phyloP scores from a whole-genome alignment of 495 filamentous ascomycete species.

The Pyronema domesticum region DNA sequence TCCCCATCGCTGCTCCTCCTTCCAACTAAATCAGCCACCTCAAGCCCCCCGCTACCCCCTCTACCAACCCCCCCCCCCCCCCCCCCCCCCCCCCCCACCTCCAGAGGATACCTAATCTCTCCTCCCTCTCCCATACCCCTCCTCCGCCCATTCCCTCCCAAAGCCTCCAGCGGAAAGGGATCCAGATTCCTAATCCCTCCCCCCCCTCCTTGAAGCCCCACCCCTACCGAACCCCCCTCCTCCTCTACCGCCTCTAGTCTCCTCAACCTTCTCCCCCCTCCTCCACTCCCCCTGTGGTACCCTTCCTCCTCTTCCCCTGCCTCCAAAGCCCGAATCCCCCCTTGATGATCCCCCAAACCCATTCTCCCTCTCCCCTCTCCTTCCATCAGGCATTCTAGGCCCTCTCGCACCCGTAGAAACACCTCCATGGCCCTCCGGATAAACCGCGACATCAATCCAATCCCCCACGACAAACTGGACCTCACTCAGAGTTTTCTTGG shows the following conservation, averaged over 20 bases:
- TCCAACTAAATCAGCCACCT: no score
- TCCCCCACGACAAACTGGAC: conserved; percentile 74
- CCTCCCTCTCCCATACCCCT: no score
- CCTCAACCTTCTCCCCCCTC: conserved; percentile 38
- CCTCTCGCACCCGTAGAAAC: conserved; percentile 36
- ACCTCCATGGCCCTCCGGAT: conserved; percentile 55
- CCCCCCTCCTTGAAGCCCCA: not conserved
- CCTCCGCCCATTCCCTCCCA: no score
- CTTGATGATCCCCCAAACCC: conserved; percentile 27
- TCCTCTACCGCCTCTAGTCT: conserved; percentile 11
- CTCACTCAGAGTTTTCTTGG: conserved; percentile 54
- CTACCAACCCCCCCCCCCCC: no score
- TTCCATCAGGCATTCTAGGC: conserved; percentile 24
- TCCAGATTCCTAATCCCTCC: not conserved
- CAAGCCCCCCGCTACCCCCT: no score
- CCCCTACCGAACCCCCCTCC: conserved; percentile 10
- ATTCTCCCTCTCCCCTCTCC: conserved; percentile 32
- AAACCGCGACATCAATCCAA: conserved; percentile 65
- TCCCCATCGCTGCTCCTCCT: no score
- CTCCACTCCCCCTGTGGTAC: conserved; percentile 42
- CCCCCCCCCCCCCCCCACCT: no score
- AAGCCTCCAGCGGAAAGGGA: no score
- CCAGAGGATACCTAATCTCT: no score
- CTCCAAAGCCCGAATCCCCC: conserved; percentile 15
- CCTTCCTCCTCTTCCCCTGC: conserved; percentile 21